Evolutionary conservation across 305 asterid species (phyloP), one percentile per base, ranked within the genome.

Genomic region (Fraxinus sp.): DNA sequence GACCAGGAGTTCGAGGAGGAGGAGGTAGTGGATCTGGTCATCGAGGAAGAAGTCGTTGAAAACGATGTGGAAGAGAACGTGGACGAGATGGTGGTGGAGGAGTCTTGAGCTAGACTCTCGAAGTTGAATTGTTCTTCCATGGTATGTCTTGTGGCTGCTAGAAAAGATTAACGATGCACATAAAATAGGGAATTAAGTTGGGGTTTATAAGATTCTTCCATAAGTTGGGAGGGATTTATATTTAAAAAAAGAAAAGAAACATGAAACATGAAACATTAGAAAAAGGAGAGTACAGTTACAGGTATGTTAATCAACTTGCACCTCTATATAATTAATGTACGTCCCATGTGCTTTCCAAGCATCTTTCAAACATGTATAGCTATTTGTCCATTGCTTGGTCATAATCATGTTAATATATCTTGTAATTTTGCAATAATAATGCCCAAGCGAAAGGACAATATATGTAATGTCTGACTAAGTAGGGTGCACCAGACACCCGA

Each of bases 111-210:
- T 76, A 75, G 80, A 75, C 14, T 82, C 28, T 88, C 77, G 66
- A 83, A 46, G 90, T 85, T 82, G 89, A 79, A 79, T 22, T 82
- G 83, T 82, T 82, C 87, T 85, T 88, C 92, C 95, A 92, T 92
- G 79, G 44, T 30, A 83, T 57, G 74, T 33, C 55, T 68, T 64
- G 84, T 80, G 83, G 76, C 20, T 49, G 81, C 76, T 82, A 75
- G 84, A 82, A 84, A 33, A 80, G 85, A 87, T 86, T 86, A 85
- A 79, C 64, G 84, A 78, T 75, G 86, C 78, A 81, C 84, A 78
- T 87, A 83, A 86, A 87, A 85, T 82, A 57, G 87, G 79, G 32
- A 20, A 8, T 22, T 46, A 64, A 36, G 79, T 84, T 83, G 83
- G 85, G 83, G 32, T 62, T 14, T 90, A 82, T 87, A 88, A 84